phyloP scores from a whole-genome alignment of 2,329 filamentous ascomycete species.

The Paradendryphiella salina region DNA sequence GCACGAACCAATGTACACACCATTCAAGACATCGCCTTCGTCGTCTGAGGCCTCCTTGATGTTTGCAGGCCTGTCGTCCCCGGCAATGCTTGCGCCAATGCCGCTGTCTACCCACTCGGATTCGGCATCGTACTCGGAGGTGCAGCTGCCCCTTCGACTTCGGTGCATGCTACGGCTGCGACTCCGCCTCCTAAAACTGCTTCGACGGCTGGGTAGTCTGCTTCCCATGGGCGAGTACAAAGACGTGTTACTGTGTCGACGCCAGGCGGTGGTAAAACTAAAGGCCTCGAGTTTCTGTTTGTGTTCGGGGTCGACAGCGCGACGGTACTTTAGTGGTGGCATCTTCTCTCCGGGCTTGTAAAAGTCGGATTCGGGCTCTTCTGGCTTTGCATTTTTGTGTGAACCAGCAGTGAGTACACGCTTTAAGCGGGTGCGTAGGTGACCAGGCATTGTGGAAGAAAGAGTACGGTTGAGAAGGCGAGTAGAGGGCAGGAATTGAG shows the following conservation, averaged over 20 bases:
- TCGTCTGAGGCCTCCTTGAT: constrained; percentile 52
- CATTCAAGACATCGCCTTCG: constrained; percentile 51
- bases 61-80: constrained; percentile 39
- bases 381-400: constrained; percentile 35
- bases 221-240: constrained; percentile 56
- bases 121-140: constrained; percentile 46
- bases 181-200: constrained; percentile 40
- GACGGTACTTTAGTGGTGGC: constrained; percentile 56
- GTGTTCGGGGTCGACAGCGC: constrained; percentile 55
- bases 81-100: constrained; percentile 41
- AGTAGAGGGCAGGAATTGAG: neutral
- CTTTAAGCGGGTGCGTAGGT: constrained; percentile 52
- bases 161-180: constrained; percentile 36
- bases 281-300: constrained; percentile 56
- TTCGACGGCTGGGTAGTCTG: constrained; percentile 49
- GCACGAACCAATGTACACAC: constrained; percentile 36
- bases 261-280: constrained; percentile 53
- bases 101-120: constrained; percentile 41
- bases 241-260: constrained; percentile 50
- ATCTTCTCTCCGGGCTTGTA: constrained; percentile 58
- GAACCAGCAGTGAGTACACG: constrained; percentile 48
- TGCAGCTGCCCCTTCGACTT: constrained; percentile 44
- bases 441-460: constrained; percentile 44
- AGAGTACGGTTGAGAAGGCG: constrained; percentile 1
- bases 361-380: constrained; percentile 50